Conservation (phyloP, 148 eudicot species). For the Heliamphora exappendiculata region DNA sequence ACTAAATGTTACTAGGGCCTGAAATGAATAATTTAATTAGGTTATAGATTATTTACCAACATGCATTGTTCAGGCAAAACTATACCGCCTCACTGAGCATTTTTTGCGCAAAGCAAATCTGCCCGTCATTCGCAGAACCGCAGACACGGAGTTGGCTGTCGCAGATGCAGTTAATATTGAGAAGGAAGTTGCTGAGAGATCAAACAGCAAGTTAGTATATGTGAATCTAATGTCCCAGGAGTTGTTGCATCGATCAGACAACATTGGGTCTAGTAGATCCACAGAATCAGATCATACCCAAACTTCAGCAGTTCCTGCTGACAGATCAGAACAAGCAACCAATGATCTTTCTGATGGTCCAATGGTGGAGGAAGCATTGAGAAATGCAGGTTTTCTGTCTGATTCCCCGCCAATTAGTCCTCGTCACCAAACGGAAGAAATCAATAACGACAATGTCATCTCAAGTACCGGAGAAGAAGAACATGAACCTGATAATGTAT, state of each 20-base stretch:
- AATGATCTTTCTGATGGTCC: conserved; percentile 28
- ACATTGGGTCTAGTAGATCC: conserved; percentile 13
- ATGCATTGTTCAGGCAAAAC: conserved; percentile 61
- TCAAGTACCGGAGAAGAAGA: conserved; percentile 25
- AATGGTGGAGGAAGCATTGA: conserved; percentile 71
- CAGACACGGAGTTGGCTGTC: conserved; percentile 84
- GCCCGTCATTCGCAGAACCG: conserved; percentile 54
- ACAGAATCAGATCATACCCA: conserved; percentile 30
- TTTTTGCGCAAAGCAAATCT: conserved; percentile 67
- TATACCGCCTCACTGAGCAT: conserved; percentile 87
- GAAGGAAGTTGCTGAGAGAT: conserved; percentile 67
- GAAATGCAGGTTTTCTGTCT: conserved; percentile 69
- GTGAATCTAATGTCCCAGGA: conserved; percentile 83
- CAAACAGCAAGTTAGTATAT: conserved; percentile 84
- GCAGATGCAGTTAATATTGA: conserved; percentile 94
- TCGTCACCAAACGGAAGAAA: conserved; percentile 18
- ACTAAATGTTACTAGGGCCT: neutral
- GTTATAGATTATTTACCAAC: conserved; percentile 11
- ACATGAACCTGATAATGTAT: conserved; percentile 39
- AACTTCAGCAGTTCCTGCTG: conserved; percentile 16
- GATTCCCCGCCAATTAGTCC: conserved; percentile 95
- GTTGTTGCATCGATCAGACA: conserved; percentile 35
- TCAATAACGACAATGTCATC: conserved; percentile 15
- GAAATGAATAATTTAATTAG: neutral
- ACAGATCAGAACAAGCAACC: conserved; percentile 20